A percentile compares a stretch with the other conserved stretches of the same genome.
These are phyloP conservation scores for Xylaria scruposa DNA, from an alignment of 495 filamentous ascomycete genomes.

Conservation along the genomic window DNA sequence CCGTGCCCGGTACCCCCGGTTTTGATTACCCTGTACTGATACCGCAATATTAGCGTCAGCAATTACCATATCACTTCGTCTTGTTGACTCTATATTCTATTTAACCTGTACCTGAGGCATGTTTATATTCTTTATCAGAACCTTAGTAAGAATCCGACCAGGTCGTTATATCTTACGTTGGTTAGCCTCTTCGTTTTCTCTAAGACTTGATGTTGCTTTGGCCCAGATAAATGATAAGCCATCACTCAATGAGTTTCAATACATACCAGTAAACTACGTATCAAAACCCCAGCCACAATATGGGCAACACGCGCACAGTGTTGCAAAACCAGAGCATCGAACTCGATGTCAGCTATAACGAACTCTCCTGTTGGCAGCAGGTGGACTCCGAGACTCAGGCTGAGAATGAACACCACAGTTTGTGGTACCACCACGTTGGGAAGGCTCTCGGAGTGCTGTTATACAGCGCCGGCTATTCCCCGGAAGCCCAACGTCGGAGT, in stretches of 20 bases:
- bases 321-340: background rate
- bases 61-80: background rate
- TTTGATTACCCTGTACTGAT: background rate
- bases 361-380: background rate
- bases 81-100: background rate
- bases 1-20: too few relatives aligned
- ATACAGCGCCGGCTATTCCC: slow-evolving; percentile 8
- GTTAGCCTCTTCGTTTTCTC: background rate
- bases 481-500: background rate
- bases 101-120: background rate
- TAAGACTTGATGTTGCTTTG: background rate
- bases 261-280: too few relatives aligned
- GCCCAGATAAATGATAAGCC: background rate
- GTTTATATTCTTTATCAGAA: background rate
- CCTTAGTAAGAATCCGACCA: background rate
- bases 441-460: background rate
- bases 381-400: background rate
- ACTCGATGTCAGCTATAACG: background rate
- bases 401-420: background rate
- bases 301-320: background rate
- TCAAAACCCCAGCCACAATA: background rate
- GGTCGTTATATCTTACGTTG: background rate
- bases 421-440: slow-evolving; percentile 17
- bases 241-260: background rate
- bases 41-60: background rate